Evolutionary conservation across 495 filamentous ascomycete species (phyloP).

Genomic region (Cercophora sp.): DNA sequence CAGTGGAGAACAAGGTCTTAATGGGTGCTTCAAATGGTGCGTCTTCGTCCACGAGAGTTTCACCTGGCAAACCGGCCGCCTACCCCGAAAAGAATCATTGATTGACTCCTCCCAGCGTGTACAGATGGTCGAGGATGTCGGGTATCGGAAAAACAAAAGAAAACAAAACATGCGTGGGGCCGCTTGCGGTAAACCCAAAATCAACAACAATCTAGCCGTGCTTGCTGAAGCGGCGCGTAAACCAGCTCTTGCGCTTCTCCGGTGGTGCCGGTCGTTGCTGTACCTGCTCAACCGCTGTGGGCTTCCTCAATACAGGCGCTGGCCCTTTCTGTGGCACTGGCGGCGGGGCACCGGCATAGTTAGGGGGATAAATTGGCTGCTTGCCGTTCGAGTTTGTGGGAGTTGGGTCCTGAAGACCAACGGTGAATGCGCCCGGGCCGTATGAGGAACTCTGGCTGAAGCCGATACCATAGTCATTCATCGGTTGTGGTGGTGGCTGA

Average conservation of each 20-base stretch:
- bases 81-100: neutral
- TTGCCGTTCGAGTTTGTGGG: slow-evolving; percentile 8
- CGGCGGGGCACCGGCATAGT: slow-evolving; percentile 19
- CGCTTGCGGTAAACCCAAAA: too few species aligned
- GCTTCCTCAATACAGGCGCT: slow-evolving; percentile 29
- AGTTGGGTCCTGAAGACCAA: slow-evolving; percentile 17
- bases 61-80: neutral
- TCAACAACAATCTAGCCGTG: slow-evolving; percentile 35
- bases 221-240: slow-evolving; percentile 77
- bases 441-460: slow-evolving; percentile 35
- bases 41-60: neutral
- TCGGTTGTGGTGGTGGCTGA: slow-evolving; percentile 35
- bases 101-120: slow-evolving; percentile 2
- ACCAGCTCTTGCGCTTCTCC: slow-evolving; percentile 86
- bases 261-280: slow-evolving; percentile 36
- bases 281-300: slow-evolving; percentile 22
- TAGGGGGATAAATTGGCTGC: slow-evolving; percentile 7
- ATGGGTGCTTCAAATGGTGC: too few species aligned
- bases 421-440: slow-evolving; percentile 33
- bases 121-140: slow-evolving; percentile 11
- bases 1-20: too few species aligned
- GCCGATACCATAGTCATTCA: slow-evolving; percentile 47
- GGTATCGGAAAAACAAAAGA: slow-evolving; percentile 12
- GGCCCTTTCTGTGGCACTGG: slow-evolving; percentile 40
- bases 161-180: too few species aligned